A percentile compares a stretch with the other conserved stretches of the same genome.
phyloP scores from a whole-genome alignment of 1,139 yeast species.

The Meyerozyma elateridarum region DNA sequence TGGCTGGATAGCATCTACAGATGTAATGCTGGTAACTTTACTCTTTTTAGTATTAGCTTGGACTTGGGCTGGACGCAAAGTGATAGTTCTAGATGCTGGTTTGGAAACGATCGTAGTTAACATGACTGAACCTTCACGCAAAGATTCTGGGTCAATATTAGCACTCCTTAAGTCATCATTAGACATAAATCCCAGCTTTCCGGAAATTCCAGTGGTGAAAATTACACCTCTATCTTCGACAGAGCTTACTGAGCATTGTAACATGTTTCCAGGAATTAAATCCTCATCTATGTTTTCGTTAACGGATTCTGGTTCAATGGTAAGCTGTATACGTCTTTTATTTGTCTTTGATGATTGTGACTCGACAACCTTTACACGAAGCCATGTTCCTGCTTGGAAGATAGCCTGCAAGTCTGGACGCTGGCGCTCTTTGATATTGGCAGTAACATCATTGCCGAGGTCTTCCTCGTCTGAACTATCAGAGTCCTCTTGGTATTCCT shows the following conservation, averaged over 20 bases:
- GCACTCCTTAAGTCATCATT: slow-evolving; percentile 50
- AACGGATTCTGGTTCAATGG: slow-evolving; percentile 70
- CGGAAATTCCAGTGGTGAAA: slow-evolving; percentile 60
- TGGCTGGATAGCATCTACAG: slow-evolving; percentile 77
- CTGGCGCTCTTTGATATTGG: slow-evolving; percentile 26
- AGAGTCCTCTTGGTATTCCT: slow-evolving; percentile 38
- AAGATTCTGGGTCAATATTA: slow-evolving; percentile 15
- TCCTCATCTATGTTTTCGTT: slow-evolving; percentile 62
- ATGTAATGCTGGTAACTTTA: slow-evolving; percentile 51
- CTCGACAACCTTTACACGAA: slow-evolving; percentile 68
- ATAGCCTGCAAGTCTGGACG: slow-evolving; percentile 53
- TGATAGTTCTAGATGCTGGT: slow-evolving; percentile 57
- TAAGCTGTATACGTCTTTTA: slow-evolving; percentile 62
- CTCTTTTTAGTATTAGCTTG: slow-evolving; percentile 33
- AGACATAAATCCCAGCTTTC: slow-evolving; percentile 67
- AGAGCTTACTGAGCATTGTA: slow-evolving; percentile 76
- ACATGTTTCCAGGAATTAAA: slow-evolving; percentile 51
- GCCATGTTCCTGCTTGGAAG: slow-evolving; percentile 78
- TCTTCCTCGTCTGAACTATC: slow-evolving; percentile 43
- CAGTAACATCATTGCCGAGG: slow-evolving; percentile 38
- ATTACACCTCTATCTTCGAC: slow-evolving; percentile 90
- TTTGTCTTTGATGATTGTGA: slow-evolving; percentile 28
- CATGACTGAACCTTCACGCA: slow-evolving; percentile 44
- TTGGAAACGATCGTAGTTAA: slow-evolving; percentile 42
- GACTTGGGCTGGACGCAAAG: slow-evolving; percentile 42